These are phyloP conservation scores for Eucalyptus erythrocorys DNA, from an alignment of 345 rosid species.

Conservation along the genomic window DNA sequence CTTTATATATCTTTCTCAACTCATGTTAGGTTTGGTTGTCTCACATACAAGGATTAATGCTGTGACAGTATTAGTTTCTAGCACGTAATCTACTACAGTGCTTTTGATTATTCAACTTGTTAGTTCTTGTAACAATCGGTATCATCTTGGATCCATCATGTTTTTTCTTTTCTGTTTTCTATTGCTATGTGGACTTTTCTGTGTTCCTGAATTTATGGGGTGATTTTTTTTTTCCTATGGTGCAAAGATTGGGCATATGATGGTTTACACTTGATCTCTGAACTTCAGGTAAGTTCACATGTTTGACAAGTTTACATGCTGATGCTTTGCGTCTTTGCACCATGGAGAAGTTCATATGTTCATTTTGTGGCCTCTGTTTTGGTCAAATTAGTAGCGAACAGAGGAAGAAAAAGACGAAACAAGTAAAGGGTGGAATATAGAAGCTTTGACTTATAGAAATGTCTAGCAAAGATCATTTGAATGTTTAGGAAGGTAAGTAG, in stretches of 20 bases:
- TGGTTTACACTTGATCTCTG: slow-evolving; percentile 10
- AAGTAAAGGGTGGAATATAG: not conserved
- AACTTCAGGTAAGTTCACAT: slow-evolving; percentile 5
- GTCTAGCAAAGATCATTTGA: not conserved
- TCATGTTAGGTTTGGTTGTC: slow-evolving; percentile 35
- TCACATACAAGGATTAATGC: not conserved
- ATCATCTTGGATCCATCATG: not conserved
- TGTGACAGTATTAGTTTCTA: not conserved
- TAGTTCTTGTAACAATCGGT: not conserved
- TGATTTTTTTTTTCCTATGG: not conserved
- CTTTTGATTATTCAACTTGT: not conserved
- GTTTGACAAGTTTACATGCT: not conserved
- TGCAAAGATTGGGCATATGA: not conserved
- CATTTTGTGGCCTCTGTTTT: not conserved
- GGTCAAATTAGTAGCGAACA: not conserved
- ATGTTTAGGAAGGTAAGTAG: not conserved
- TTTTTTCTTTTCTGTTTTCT: not conserved
- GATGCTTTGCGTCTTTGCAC: not conserved
- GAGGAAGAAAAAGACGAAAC: not conserved
- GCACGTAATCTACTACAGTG: not conserved
- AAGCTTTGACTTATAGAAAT: not conserved
- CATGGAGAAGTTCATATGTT: not conserved
- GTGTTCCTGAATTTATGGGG: not conserved
- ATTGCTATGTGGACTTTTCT: not conserved
- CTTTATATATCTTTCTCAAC: not conserved